A percentile compares a stretch with the other conserved stretches of the same genome.
These are phyloP conservation scores for Ettlia oleoabundans DNA, from an alignment of 139 green algal genomes.

Conservation along the genomic window DNA sequence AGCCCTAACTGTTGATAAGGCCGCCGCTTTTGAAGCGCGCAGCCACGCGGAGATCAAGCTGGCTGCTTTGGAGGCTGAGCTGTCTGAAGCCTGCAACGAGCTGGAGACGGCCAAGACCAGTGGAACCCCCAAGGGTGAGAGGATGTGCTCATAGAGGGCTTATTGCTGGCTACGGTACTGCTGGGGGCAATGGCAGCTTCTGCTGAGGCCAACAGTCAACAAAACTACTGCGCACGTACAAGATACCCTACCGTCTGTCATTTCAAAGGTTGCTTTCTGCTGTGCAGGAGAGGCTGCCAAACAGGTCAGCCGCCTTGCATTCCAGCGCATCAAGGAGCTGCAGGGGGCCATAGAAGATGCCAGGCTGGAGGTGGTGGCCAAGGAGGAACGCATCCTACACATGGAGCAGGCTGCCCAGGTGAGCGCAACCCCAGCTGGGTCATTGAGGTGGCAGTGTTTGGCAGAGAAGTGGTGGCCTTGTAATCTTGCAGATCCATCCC, in stretches of 20 bases:
- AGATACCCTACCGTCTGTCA: background rate
- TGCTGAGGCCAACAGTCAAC: too few relatives aligned
- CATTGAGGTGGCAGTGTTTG: too few relatives aligned
- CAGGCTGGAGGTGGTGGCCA: background rate
- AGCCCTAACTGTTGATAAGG: background rate
- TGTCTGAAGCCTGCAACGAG: constrained; percentile 1
- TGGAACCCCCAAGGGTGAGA: constrained; percentile 33
- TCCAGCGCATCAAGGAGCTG: constrained; percentile 36
- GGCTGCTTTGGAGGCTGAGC: constrained; percentile 14
- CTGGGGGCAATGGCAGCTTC: background rate
- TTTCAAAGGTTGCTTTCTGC: background rate
- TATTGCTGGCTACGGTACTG: background rate
- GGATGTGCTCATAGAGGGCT: too few relatives aligned
- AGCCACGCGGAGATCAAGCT: background rate
- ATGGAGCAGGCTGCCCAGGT: constrained; percentile 4
- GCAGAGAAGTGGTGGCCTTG: too few relatives aligned
- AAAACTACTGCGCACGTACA: too few relatives aligned
- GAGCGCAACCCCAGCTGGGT: background rate
- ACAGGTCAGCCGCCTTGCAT: constrained; percentile 11
- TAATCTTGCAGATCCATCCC: too few relatives aligned
- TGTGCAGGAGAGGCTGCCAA: constrained; percentile 32
- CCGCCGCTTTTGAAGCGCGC: background rate
- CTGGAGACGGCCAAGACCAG: constrained; percentile 28
- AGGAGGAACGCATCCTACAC: background rate
- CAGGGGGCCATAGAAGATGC: constrained; percentile 5